Base-by-base conservation (phyloP, 2,329 filamentous ascomycete genomes). In the Periglandula ipomoeae region DNA sequence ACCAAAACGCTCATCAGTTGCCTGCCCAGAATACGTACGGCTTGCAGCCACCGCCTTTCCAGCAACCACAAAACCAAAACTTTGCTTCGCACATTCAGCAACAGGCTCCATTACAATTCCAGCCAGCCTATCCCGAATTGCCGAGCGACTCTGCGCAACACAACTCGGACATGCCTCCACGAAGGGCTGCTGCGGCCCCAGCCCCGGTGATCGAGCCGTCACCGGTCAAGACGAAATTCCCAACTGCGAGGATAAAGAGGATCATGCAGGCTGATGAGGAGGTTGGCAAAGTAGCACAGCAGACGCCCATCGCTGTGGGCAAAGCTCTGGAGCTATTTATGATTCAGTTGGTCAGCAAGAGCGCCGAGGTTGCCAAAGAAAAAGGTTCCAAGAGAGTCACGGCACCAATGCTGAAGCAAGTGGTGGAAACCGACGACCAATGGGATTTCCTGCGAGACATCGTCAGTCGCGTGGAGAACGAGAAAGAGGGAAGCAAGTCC, bases 251-350 rank as follows among this genome's bases (percentile, higher is more conserved):
- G 53, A 98, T 98, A 73, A 98, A 98, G 75, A 83, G 93, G 46
- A 97, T 98, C 61, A 97, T 98, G 93, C 93, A 98, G 70, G 91
- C 91, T 10, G 93, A 98, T 62, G 93, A 98, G 63, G 93, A 98
- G 65, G 90, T 98, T 0, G 93, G 93, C 53, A 98, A 98, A 70
- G 93, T 98, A 9, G 90, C 93, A 4, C 93, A 98, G 68, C 93
- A 97, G 53, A 96, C 93, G 1, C 91, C 91, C 15, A 94, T 95
- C 49, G 93, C 91, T 23, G 91, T 97, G 40, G 88, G 88, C 57
- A 96, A 96, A 72, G 93, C 93, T 15, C 76, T 98, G 6, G 93
- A 98, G 70, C 76, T 98, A 8, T 98, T 98, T 65, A 98, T 98
- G 93, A 89, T 97, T 54, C 84, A 88, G 38, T 77, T 98, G 49